Evolutionary conservation across 139 green algal species (phyloP), one percentile per base, ranked within the genome.

Genomic region (Trebouxia sp.): DNA sequence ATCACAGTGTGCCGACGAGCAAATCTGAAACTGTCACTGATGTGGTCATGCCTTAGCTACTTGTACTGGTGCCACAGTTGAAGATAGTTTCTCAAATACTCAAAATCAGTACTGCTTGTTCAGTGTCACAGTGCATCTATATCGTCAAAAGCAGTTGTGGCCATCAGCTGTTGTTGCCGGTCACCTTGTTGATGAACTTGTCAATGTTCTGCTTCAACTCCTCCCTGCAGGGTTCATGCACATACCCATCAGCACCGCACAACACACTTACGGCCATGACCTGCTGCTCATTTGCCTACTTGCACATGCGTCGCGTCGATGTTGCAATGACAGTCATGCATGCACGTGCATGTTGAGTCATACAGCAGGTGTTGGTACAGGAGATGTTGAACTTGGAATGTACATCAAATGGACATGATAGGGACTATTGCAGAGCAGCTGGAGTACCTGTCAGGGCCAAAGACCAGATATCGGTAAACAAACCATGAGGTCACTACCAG

Each of bases 401-500:
- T n/a, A n/a, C n/a, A n/a, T n/a, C n/a, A n/a, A n/a, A n/a, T n/a
- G n/a, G n/a, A n/a, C n/a, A n/a, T n/a, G n/a, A n/a, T n/a, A n/a
- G n/a, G n/a, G n/a, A n/a, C n/a, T n/a, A 53, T 45, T 26, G 35
- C 30, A 45, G 32, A 12, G n/a, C n/a, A 58, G 7, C 14, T 42
- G 35, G 14, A 55, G 0, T 41, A 84, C 83, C 83, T 82, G 80
- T 87, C 80, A 28, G 78, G 77, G 8, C 47, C 80, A 65, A 86
- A 86, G 14, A 83, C 28, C 28, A 89, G 81, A 78, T 87, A 85
- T n/a, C 83, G 74, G 86, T 90, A 90, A 10, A 80, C 62, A 42
- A 88, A 88, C 83, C 83, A 90, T 22, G 70, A 82, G 9, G 81
- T 85, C 28, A 87, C 79, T 15, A 82, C 47, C 14, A 90, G 80